phyloP scores from a whole-genome alignment of 805 yeast species.

The Barnettozyma sp. region DNA sequence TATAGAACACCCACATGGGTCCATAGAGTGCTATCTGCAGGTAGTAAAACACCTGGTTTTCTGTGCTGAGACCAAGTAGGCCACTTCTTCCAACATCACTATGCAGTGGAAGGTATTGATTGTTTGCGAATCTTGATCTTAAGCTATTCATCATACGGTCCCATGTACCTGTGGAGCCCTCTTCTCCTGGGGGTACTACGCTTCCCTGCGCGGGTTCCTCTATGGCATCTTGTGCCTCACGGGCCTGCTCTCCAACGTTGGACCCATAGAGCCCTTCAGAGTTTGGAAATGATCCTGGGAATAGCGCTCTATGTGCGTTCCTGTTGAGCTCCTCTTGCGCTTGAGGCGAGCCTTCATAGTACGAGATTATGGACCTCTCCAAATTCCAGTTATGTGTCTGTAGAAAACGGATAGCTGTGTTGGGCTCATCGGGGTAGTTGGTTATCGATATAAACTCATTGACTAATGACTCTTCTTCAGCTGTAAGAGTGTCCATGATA shows the following conservation, averaged over 20 bases:
- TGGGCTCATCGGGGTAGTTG: conserved; percentile 14
- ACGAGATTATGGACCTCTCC: conserved; percentile 27
- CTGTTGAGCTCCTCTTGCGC: conserved; percentile 22
- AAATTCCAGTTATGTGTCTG: conserved; percentile 33
- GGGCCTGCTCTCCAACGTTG: conserved; percentile 7
- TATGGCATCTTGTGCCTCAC: not conserved
- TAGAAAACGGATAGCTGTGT: conserved; percentile 19
- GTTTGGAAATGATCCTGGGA: conserved; percentile 21
- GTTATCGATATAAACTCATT: conserved; percentile 18
- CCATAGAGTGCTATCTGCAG: conserved; percentile 26
- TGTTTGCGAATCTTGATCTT: conserved; percentile 17
- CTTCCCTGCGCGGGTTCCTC: not conserved
- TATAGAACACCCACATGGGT: conserved; percentile 29
- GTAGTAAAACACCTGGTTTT: conserved; percentile 22
- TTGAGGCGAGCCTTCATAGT: conserved; percentile 20
- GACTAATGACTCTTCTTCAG: conserved; percentile 10
- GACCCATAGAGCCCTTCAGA: conserved; percentile 5
- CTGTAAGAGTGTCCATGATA: conserved; percentile 16
- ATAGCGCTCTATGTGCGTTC: conserved; percentile 10
- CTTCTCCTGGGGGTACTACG: not conserved
- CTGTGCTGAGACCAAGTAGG: conserved; percentile 20
- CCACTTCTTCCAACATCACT: conserved; percentile 13
- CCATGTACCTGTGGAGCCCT: not conserved
- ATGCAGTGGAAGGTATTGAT: conserved; percentile 26
- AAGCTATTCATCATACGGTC: conserved; percentile 17